phyloP scores from a whole-genome alignment of 169 alveolate species.

The Plasmodium sp. region DNA sequence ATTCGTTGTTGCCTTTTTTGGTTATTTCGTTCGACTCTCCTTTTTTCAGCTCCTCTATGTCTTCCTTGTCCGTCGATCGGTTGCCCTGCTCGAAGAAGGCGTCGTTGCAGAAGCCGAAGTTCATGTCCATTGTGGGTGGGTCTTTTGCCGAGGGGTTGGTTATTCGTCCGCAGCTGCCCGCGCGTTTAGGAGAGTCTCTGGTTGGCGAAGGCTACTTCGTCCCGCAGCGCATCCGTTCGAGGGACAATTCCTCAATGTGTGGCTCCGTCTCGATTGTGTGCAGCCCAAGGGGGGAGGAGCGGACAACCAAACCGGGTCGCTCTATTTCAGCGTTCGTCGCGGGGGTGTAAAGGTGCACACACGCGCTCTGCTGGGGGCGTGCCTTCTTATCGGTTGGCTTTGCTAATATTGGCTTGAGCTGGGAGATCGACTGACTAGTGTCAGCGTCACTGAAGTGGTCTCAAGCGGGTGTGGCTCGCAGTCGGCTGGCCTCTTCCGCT shows the following conservation, averaged over 20 bases:
- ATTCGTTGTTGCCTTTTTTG: not conserved
- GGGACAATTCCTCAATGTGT: not conserved
- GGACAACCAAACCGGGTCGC: not conserved
- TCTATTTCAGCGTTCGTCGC: not conserved
- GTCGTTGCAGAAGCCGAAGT: constrained; percentile 56
- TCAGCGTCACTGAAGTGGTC: not conserved
- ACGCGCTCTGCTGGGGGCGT: not conserved
- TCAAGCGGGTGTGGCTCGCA: not conserved
- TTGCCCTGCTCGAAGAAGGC: constrained; percentile 59
- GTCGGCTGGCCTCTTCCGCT: not conserved
- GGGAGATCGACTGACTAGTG: not conserved
- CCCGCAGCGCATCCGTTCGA: not conserved
- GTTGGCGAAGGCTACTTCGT: not conserved
- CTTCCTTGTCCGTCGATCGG: constrained; percentile 71
- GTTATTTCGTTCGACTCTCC: not conserved
- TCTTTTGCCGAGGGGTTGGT: not conserved
- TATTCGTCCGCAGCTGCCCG: not conserved
- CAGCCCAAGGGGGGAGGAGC: not conserved
- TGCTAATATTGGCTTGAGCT: not conserved
- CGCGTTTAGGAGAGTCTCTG: not conserved
- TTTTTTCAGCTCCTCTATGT: constrained; percentile 13
- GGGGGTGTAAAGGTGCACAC: not conserved
- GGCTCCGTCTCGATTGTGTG: not conserved
- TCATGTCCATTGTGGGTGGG: constrained; percentile 34
- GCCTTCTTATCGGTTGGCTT: not conserved